These are phyloP conservation scores for Nakaseomyces nivariensis DNA, from an alignment of 1,139 yeast species.

Conservation along the genomic window DNA sequence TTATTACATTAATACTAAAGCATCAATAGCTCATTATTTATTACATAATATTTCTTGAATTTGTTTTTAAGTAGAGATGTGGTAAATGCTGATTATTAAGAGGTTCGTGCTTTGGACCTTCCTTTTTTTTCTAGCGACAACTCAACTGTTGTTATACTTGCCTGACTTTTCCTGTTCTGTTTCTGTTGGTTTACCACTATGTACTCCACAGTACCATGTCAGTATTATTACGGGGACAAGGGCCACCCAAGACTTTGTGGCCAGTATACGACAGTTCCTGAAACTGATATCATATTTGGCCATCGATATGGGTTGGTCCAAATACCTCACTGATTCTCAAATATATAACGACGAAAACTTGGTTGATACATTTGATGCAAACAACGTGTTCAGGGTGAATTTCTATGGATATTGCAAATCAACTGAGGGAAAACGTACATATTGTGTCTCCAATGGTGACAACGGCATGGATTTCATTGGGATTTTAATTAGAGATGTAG, in stretches of 20 bases:
- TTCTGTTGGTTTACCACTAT: slow-evolving; percentile 22
- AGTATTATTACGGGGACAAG: slow-evolving; percentile 33
- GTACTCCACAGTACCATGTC: slow-evolving; percentile 41
- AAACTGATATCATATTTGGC: slow-evolving; percentile 47
- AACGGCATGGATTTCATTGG: slow-evolving; percentile 24
- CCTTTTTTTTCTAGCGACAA: slow-evolving; percentile 9
- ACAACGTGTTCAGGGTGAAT: slow-evolving; percentile 19
- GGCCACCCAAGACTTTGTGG: slow-evolving; percentile 32
- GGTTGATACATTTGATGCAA: slow-evolving; percentile 20
- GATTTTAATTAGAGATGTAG: slow-evolving; percentile 23
- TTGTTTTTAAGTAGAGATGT: not conserved
- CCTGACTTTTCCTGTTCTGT: slow-evolving; percentile 29
- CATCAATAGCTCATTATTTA: no score
- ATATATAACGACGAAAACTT: slow-evolving; percentile 22
- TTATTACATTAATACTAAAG: no score
- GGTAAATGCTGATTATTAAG: slow-evolving; percentile 4
- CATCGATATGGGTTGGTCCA: slow-evolving; percentile 38
- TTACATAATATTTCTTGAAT: no score
- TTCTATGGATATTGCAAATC: slow-evolving; percentile 25
- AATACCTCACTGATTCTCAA: slow-evolving; percentile 11
- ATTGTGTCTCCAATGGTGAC: slow-evolving; percentile 17
- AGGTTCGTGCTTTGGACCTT: slow-evolving; percentile 15
- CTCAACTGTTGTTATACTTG: slow-evolving; percentile 21
- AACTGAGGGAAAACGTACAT: slow-evolving; percentile 8
- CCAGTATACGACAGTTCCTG: slow-evolving; percentile 40